phyloP scores from a whole-genome alignment of 2,329 filamentous ascomycete genomes.

The Phyllosticta capitalensis region DNA sequence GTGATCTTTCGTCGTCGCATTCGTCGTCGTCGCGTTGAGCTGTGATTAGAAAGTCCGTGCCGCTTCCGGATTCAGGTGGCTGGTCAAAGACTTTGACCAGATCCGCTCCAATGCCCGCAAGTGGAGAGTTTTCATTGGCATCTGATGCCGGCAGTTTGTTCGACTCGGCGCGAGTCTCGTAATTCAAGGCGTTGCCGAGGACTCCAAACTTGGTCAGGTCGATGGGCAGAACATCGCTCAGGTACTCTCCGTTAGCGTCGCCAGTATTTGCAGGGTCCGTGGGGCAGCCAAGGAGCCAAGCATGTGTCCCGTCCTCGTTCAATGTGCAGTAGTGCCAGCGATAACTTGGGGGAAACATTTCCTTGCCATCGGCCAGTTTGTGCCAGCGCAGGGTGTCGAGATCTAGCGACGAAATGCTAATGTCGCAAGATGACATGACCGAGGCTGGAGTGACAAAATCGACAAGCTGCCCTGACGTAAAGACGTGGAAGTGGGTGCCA shows the following conservation, averaged over 20 bases:
- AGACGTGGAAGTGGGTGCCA: slow-evolving; percentile 91
- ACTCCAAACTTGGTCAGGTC: slow-evolving; percentile 88
- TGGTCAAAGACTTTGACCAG: slow-evolving; percentile 81
- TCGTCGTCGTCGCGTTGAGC: slow-evolving; percentile 68
- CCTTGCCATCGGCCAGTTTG: slow-evolving; percentile 84
- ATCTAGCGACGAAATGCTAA: slow-evolving; percentile 82
- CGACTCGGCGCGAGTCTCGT: slow-evolving; percentile 32
- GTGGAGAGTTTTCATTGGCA: slow-evolving; percentile 40
- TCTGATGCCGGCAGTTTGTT: slow-evolving; percentile 37
- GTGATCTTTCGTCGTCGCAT: slow-evolving; percentile 52
- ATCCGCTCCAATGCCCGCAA: slow-evolving; percentile 68
- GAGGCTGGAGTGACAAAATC: slow-evolving; percentile 91
- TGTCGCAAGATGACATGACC: slow-evolving; percentile 77
- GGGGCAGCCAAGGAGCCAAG: slow-evolving; percentile 90
- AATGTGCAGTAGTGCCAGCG: slow-evolving; percentile 98
- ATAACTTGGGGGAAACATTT: slow-evolving; percentile 86
- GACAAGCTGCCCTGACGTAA: slow-evolving; percentile 82
- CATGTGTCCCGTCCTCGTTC: slow-evolving; percentile 89
- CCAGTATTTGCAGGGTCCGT: slow-evolving; percentile 60
- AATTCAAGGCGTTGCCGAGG: slow-evolving; percentile 62
- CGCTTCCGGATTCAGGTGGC: slow-evolving; percentile 72
- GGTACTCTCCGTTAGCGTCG: slow-evolving; percentile 74
- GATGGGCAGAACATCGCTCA: slow-evolving; percentile 90
- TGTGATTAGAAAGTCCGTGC: slow-evolving; percentile 84
- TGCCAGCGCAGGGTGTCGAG: slow-evolving; percentile 85